Base-by-base conservation (phyloP, 371 early-diverging fungal genomes). In the Mucor lusitanicus region DNA sequence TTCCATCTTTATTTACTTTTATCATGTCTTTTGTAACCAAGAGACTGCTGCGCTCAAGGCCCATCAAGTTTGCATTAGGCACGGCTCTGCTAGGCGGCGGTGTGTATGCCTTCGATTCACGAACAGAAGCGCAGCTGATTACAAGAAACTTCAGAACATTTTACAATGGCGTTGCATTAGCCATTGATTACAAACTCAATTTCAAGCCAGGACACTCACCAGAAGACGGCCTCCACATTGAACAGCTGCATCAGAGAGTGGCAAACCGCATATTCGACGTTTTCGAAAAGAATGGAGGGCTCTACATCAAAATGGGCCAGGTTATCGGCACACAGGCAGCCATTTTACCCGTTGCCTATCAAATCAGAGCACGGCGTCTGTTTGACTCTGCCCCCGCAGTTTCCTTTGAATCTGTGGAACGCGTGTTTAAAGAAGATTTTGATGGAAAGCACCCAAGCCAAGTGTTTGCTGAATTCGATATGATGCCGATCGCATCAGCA, bases 271-370 rank as follows among this genome's bases (percentile, higher is more conserved):
- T 97, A 23, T 83, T 95, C 58, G 81, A 90, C 55, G 89, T 91
- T 30, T 95, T 96, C 75, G 85, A 86, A 60, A 80, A 81, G 19
- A 97, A 97, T 68, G 95, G 87, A 28, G 96, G 97, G 0, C 83
- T 95, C 23, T 95, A 94, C 68, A 94, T 96, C 59, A 96, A 96
- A 72, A 91, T 94, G 65, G 93, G 95, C 0, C 96, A 95, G 76
- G 92, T 90, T 6, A 92, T 97, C 37, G 95, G 92, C 8, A 84
- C 93, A 2, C 91, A 94, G 32, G 81, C 93, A 44, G 85, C 91
- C 1, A 77, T 94, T 3, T 81, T 95, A 13, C 95, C 96, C 0
- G 82, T 91, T 3, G 87, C 91, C 11, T 95, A 94, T 66, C 83
- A 87, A 64, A 65, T 67, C 19, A 85, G 88, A 19, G 89, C 97